These are phyloP conservation scores for Insectozyma bohioensis DNA, from an alignment of 1,139 yeast genomes.

Conservation along the genomic window DNA sequence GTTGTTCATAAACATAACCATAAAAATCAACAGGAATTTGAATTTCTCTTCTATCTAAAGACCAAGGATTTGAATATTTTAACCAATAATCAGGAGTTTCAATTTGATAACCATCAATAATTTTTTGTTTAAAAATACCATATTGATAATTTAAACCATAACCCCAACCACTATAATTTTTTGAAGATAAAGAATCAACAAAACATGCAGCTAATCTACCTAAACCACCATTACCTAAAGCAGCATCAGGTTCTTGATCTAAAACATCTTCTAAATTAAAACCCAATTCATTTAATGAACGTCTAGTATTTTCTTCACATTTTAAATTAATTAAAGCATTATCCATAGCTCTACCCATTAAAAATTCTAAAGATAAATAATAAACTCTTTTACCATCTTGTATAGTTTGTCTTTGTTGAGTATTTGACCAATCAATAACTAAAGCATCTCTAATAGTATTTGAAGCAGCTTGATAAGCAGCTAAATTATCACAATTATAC, in stretches of 20 bases:
- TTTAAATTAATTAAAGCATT: conserved; percentile 83
- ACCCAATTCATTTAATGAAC: conserved; percentile 73
- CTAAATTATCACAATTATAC: conserved; percentile 88
- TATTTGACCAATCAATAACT: conserved; percentile 86
- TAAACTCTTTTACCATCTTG: conserved; percentile 86
- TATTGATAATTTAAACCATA: conserved; percentile 91
- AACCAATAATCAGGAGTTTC: conserved; percentile 96
- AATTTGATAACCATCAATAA: conserved; percentile 89
- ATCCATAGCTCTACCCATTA: conserved; percentile 96
- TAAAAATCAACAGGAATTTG: conserved; percentile 92
- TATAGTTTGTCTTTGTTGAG: conserved; percentile 85
- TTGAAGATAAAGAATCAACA: conserved; percentile 83
- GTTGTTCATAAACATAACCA: conserved; percentile 75
- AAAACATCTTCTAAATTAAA: conserved; percentile 85
- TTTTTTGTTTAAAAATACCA: conserved; percentile 90
- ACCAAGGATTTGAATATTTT: conserved; percentile 89
- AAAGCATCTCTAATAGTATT: conserved; percentile 76
- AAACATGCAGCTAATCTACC: conserved; percentile 96
- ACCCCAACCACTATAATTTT: conserved; percentile 95
- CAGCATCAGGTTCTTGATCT: conserved; percentile 90
- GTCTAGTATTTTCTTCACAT: conserved; percentile 49
- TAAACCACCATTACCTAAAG: conserved; percentile 91
- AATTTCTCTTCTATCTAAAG: conserved; percentile 80
- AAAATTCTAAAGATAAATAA: conserved; percentile 82
- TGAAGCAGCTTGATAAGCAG: conserved; percentile 91